Evolutionary conservation across 2,329 filamentous ascomycete genomes (phyloP).

Genomic region (Fusarium buharicum): DNA sequence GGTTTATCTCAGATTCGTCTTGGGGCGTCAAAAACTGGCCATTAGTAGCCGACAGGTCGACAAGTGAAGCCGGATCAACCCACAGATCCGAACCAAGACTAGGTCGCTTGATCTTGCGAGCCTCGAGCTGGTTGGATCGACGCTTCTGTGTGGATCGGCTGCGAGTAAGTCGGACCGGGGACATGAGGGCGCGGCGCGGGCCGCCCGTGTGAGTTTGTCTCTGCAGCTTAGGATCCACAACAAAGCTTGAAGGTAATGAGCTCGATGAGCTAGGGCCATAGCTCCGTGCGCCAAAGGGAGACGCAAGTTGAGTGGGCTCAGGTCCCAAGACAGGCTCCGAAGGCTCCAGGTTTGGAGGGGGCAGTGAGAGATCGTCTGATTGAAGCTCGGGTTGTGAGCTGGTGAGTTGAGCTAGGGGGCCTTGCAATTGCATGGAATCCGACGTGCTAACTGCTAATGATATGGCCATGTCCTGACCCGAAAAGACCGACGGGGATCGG

Average conservation of each 20-base stretch:
- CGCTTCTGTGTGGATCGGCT: slow-evolving; percentile 67
- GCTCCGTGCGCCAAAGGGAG: slow-evolving; percentile 67
- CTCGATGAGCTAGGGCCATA: slow-evolving; percentile 71
- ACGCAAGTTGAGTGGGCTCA: slow-evolving; percentile 57
- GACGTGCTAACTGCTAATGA: slow-evolving; percentile 72
- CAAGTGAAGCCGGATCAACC: slow-evolving; percentile 55
- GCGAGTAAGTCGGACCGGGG: slow-evolving; percentile 61
- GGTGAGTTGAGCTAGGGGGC: slow-evolving; percentile 70
- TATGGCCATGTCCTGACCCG: slow-evolving; percentile 69
- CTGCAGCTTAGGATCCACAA: slow-evolving; percentile 48
- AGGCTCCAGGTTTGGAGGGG: slow-evolving; percentile 33
- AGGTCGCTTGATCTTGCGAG: slow-evolving; percentile 62
- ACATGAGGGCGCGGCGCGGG: slow-evolving; percentile 62
- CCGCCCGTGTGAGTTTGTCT: slow-evolving; percentile 62
- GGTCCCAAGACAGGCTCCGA: slow-evolving; percentile 42
- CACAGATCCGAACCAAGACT: slow-evolving; percentile 66
- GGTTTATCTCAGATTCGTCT: slow-evolving; percentile 27
- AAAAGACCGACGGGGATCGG: slow-evolving; percentile 63
- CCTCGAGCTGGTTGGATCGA: slow-evolving; percentile 61
- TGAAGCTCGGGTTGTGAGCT: slow-evolving; percentile 50
- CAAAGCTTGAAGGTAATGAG: slow-evolving; percentile 55
- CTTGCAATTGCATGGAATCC: slow-evolving; percentile 71
- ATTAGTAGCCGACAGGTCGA: slow-evolving; percentile 39
- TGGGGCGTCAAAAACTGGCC: slow-evolving; percentile 51
- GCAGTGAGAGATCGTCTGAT: slow-evolving; percentile 38